Conservation (phyloP, 345 rosid genomes). For the Jatropha curcas region DNA sequence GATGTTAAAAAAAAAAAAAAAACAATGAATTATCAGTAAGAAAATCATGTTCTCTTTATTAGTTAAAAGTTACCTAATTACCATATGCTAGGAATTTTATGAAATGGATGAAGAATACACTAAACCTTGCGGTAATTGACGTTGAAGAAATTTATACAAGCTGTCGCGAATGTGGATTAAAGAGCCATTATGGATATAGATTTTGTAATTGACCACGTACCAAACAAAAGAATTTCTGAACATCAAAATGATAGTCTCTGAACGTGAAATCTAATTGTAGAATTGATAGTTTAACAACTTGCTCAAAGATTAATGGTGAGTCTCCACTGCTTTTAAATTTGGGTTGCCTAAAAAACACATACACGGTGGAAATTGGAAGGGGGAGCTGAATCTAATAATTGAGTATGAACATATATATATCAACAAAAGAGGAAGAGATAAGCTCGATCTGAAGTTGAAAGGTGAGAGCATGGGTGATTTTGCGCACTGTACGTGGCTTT, state of each 20-base stretch:
- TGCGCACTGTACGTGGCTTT: conserved; percentile 18
- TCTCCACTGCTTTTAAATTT: background rate
- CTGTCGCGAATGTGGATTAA: too few relatives aligned
- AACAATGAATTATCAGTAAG: background rate
- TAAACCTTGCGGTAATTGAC: too few relatives aligned
- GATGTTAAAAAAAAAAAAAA: too few relatives aligned
- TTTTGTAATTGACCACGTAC: conserved; percentile 2
- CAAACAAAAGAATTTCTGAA: background rate
- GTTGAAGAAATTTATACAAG: too few relatives aligned
- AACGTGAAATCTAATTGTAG: background rate
- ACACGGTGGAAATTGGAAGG: background rate
- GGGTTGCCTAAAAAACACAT: too few relatives aligned
- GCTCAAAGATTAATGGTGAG: background rate
- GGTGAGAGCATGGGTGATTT: background rate
- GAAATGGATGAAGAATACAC: too few relatives aligned
- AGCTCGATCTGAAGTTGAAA: background rate
- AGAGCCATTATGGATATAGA: background rate
- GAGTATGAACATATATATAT: conserved; percentile 6
- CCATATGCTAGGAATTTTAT: too few relatives aligned
- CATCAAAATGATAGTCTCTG: background rate
- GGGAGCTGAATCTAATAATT: conserved; percentile 9
- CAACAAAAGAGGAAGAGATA: conserved; percentile 12
- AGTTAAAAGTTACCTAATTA: too few relatives aligned
- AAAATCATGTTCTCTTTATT: too few relatives aligned
- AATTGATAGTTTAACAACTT: background rate